A percentile compares a stretch with the other conserved stretches of the same genome.
These are phyloP conservation scores for Urostyla sp. DNA, from an alignment of 73 alveolate species.

Conservation along the genomic window DNA sequence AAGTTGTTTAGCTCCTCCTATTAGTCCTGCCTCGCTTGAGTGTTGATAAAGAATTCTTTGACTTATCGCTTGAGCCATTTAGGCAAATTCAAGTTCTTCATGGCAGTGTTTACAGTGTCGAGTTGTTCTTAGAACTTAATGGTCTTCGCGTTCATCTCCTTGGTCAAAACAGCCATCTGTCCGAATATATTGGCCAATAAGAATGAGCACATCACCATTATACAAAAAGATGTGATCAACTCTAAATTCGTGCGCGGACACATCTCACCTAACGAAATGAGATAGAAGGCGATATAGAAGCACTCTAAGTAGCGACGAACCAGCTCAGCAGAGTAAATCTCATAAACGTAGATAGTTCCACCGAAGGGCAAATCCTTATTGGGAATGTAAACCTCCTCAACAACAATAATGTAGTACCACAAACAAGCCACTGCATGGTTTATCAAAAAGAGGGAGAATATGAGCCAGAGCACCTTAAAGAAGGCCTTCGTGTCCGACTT, in stretches of 20 bases:
- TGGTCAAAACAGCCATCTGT: slow-evolving; percentile 56
- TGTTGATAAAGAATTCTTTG: slow-evolving; percentile 50
- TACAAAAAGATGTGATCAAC: slow-evolving; percentile 1
- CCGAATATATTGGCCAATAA: slow-evolving; percentile 60
- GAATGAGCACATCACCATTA: slow-evolving; percentile 65
- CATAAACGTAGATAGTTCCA: slow-evolving; percentile 23
- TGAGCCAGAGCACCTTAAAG: slow-evolving; percentile 42
- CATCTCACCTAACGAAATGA: slow-evolving; percentile 64
- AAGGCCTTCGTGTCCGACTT: slow-evolving; percentile 44
- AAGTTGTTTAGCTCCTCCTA: slow-evolving; percentile 60
- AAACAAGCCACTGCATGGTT: slow-evolving; percentile 63
- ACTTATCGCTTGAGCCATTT: slow-evolving; percentile 25
- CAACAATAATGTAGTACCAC: slow-evolving; percentile 46
- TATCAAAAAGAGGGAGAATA: slow-evolving; percentile 60
- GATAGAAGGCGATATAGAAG: slow-evolving; percentile 49
- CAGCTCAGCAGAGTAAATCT: slow-evolving; percentile 10
- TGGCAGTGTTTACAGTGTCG: slow-evolving; percentile 63
- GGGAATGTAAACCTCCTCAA: slow-evolving; percentile 53
- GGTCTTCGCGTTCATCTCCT: slow-evolving; percentile 40
- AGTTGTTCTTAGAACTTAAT: slow-evolving; percentile 44
- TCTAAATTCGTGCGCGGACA: slow-evolving; percentile 35
- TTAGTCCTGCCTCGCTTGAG: slow-evolving; percentile 38
- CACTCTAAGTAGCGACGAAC: slow-evolving; percentile 11
- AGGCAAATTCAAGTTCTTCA: slow-evolving; percentile 59
- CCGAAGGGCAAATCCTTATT: slow-evolving; percentile 44